These are phyloP conservation scores for Fusarium dlaminii DNA, from an alignment of 2,329 filamentous ascomycete species.

Conservation along the genomic window DNA sequence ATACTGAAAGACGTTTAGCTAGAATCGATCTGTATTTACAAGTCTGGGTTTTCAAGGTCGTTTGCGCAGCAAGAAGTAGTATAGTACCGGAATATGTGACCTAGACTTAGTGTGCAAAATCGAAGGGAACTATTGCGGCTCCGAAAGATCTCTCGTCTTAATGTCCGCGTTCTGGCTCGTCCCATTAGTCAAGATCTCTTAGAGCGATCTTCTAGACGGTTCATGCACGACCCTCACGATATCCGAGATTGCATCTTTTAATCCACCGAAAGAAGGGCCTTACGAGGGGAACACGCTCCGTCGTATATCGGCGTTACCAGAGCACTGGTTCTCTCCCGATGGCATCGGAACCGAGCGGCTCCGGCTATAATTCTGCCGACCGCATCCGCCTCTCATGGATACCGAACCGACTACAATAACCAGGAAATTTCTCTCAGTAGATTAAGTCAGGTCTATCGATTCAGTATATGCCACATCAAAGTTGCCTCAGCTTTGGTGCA, in stretches of 20 bases:
- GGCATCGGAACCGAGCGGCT: background rate
- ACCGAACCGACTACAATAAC: too few species aligned
- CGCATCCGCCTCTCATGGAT: background rate
- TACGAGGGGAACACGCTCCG: background rate
- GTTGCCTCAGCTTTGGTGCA: too few species aligned
- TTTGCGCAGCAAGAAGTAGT: background rate
- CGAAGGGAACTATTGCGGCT: background rate
- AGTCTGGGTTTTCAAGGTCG: fast-evolving
- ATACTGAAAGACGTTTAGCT: fast-evolving
- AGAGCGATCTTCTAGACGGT: background rate
- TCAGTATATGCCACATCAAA: fast-evolving
- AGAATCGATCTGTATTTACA: background rate
- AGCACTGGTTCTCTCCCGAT: background rate
- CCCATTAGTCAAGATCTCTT: background rate
- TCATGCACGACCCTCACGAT: background rate
- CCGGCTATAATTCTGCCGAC: background rate
- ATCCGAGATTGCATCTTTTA: background rate
- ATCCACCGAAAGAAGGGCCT: background rate
- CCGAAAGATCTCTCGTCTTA: background rate
- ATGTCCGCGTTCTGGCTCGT: background rate
- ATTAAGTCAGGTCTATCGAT: fast-evolving
- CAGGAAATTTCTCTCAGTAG: fast-evolving
- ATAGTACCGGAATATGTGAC: fast-evolving
- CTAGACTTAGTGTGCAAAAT: background rate
- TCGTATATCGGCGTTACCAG: background rate